Conservation (phyloP, 2,329 filamentous ascomycete genomes). For the Sarocladium brachiariae region DNA sequence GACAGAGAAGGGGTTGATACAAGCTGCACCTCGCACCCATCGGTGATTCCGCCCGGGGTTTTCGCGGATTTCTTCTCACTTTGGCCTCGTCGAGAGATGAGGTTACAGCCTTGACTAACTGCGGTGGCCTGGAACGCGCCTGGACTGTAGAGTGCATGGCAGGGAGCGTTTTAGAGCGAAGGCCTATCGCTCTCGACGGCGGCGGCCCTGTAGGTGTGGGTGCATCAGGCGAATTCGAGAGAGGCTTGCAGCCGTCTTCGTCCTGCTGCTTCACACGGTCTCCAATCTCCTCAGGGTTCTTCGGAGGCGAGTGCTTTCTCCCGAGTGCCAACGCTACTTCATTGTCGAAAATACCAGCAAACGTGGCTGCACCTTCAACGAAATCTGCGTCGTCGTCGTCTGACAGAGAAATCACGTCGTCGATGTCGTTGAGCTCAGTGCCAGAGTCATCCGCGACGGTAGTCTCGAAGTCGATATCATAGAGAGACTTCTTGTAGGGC, state of each 20-base stretch:
- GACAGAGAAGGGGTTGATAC: neutral
- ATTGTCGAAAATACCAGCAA: too few species aligned
- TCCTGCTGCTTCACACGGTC: neutral
- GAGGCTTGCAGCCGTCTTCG: neutral
- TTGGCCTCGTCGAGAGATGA: neutral
- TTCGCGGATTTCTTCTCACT: neutral
- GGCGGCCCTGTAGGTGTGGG: neutral
- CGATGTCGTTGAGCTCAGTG: neutral
- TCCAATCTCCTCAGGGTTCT: too few species aligned
- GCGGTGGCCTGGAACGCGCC: neutral
- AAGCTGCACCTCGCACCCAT: too few species aligned
- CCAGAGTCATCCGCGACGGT: neutral
- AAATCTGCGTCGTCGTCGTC: neutral
- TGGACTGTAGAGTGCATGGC: neutral
- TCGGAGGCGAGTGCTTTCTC: too few species aligned
- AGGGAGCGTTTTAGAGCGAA: neutral
- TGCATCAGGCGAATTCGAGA: neutral
- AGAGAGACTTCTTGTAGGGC: neutral
- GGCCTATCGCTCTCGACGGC: neutral
- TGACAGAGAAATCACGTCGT: neutral
- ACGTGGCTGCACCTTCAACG: neutral
- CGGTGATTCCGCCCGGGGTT: too few species aligned
- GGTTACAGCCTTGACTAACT: neutral
- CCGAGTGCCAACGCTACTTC: too few species aligned
- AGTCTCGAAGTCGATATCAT: neutral